Evolutionary conservation across 2,329 filamentous ascomycete genomes (phyloP), one percentile per base, ranked within the genome.

Genomic region (Paecilomyces sp.): DNA sequence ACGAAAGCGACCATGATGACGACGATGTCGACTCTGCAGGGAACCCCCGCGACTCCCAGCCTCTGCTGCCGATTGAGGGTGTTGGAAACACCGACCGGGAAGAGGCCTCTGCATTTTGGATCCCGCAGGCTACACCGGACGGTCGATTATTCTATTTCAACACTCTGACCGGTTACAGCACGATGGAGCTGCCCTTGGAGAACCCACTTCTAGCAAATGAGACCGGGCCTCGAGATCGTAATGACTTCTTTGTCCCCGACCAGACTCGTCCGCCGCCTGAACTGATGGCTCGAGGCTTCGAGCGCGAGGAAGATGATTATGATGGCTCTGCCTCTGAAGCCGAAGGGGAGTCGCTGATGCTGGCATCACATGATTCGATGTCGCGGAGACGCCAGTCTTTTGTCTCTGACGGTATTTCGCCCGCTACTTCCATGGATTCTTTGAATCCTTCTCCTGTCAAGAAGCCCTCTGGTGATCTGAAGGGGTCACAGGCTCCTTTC

Each of bases 71-170:
- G 5, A 82, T 91, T 56, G 91, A 95, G 69, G 86, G 87, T 56
- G 81, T 82, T 22, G 83, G 83, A 54, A 75, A 75, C 63, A 81
- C 76, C 63, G 87, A 88, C 69, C 89, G 90, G 70, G 92, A 94
- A 67, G 88, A 93, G 72, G 92, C 93, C 54, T n/a, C 41, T 18
- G 93, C 95, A 65, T 99, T 96, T 72, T 99, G 94, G 94, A 96
- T 99, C 66, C 94, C 94, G 18, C 94, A 99, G 78, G 94, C 92
- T 13, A 99, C 94, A 0, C 86, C 91, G 1, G 92, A 97, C 72
- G 94, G 94, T 58, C 85, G 92, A 59, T 78, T 99, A 25, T 99
- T 95, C 76, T 99, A 97, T 78, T 97, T 96, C 82, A 99, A 99
- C 75, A 97, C 93, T 63, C 87, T 97, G 79, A 99, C 94, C 0